phyloP scores from a whole-genome alignment of 257 asterid species.

The Apocynum venetum region DNA sequence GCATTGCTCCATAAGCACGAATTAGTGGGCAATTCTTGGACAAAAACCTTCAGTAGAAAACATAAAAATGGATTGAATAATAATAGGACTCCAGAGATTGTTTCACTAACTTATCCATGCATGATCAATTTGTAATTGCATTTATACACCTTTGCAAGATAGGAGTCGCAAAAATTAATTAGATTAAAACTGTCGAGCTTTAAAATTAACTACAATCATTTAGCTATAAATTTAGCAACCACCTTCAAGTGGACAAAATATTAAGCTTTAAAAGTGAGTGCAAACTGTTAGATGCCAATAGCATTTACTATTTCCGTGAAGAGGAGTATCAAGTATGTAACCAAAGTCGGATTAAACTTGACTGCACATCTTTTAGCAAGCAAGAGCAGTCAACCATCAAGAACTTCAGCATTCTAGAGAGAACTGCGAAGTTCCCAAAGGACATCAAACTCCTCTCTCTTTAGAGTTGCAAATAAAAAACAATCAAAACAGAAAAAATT shows the following conservation, averaged over 20 bases:
- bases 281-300: not conserved
- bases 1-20: conserved; percentile 94
- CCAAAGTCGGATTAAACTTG: not conserved
- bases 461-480: no score
- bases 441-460: not conserved
- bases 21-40: conserved; percentile 78
- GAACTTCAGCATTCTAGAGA: not conserved
- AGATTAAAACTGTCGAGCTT: not conserved
- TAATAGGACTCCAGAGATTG: not conserved
- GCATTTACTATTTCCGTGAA: not conserved
- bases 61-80: conserved; percentile 13
- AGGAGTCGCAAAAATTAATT: not conserved
- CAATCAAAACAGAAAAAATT: no score
- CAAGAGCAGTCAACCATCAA: not conserved
- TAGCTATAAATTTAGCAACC: not conserved
- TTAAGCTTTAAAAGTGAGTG: not conserved
- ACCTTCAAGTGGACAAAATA: not conserved
- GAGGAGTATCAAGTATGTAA: not conserved
- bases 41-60: conserved; percentile 50
- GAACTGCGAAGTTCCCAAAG: not conserved
- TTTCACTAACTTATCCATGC: not conserved
- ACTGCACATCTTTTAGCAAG: not conserved
- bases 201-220: not conserved
- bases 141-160: not conserved
- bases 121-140: not conserved